Base-by-base conservation (phyloP, 371 early-diverging fungal species). In the Coemansia sp. region DNA sequence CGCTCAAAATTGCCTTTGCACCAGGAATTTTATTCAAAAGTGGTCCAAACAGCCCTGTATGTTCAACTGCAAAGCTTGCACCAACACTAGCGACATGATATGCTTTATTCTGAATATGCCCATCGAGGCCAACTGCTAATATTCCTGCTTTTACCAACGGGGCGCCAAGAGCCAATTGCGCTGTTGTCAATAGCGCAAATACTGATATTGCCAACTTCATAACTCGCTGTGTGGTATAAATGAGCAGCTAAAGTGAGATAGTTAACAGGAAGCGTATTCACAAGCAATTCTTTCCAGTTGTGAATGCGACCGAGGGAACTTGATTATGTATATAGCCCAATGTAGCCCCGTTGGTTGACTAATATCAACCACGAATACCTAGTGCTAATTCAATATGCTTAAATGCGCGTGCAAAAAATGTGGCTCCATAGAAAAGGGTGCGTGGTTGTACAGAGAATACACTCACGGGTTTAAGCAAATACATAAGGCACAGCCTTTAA, bases 11-110 rank as follows among this genome's bases (percentile, higher is more conserved):
- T 13, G 65, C 54, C n/a, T 65, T 64, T 8, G 66, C 58, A 7
- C 73, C 77, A 3, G 77, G 77, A 16, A 76, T 5, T 1, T 50
- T 56, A 29, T 54, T 76, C 7, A 76, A 31, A 6, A 76, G 59
- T 13, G 77, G 77, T 1, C 68, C 64, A 55, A 76, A 68, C 6
- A 76, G 39, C 11, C 62, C 73, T 1, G 58, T 64, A 50, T 76
- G 65, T 2, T 72, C 72, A n/a, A 76, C 65, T 5, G 64, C 77
- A 62, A 53, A 72, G 53, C 77, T 76, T 3, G 72, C 77, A 0
- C 77, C 77, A 0, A 67, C 62, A 7, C 77, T 76, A 40, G 68
- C 77, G 39, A 76, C 59, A 11, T 68, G 66, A 13, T 67, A 72
- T 0, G 51, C 77, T 2, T 59, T 72, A 0, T 72, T 68, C 16